Evolutionary conservation across 2,329 filamentous ascomycete species (phyloP).

Genomic region (Dothistroma pini): DNA sequence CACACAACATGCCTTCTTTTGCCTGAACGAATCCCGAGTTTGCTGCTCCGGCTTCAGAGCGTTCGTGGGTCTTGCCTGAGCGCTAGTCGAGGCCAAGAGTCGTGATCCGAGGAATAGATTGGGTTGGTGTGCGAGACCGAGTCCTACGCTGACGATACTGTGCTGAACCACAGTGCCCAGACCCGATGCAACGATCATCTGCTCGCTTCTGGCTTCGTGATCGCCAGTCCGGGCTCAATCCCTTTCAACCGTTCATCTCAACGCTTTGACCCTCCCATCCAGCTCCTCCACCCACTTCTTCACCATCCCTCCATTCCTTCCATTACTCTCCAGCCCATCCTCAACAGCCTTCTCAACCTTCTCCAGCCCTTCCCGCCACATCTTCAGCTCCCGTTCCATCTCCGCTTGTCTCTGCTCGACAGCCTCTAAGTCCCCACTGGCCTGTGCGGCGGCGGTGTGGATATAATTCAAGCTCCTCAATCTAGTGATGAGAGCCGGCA

Average conservation of each 20-base stretch:
- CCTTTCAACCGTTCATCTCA: constrained; percentile 17
- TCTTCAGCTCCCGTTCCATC: constrained; percentile 76
- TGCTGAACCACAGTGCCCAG: too few relatives aligned
- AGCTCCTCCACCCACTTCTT: constrained; percentile 85
- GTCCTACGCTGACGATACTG: too few relatives aligned
- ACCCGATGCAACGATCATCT: not conserved
- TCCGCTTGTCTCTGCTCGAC: constrained; percentile 77
- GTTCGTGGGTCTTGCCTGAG: too few relatives aligned
- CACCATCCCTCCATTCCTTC: constrained; percentile 77
- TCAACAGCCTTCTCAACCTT: constrained; percentile 73
- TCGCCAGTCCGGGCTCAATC: not conserved
- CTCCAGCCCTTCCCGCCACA: constrained; percentile 77
- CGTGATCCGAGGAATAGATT: too few relatives aligned
- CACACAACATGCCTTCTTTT: too few relatives aligned
- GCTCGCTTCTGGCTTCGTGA: not conserved
- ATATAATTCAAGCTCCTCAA: constrained; percentile 78
- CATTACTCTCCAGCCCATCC: constrained; percentile 66
- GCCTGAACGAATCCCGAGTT: too few relatives aligned
- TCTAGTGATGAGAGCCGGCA: constrained; percentile 81
- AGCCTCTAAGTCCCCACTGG: constrained; percentile 70
- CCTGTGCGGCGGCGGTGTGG: constrained; percentile 81
- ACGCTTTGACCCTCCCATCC: constrained; percentile 66
- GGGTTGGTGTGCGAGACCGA: too few relatives aligned
- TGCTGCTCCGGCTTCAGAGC: too few relatives aligned
- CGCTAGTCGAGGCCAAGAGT: too few relatives aligned